Percentiles rank a stretch among this genome's conserved stretches.
Conservation (phyloP, 768 basidiomycete genomes). For the Artomyces pyxidatus region DNA sequence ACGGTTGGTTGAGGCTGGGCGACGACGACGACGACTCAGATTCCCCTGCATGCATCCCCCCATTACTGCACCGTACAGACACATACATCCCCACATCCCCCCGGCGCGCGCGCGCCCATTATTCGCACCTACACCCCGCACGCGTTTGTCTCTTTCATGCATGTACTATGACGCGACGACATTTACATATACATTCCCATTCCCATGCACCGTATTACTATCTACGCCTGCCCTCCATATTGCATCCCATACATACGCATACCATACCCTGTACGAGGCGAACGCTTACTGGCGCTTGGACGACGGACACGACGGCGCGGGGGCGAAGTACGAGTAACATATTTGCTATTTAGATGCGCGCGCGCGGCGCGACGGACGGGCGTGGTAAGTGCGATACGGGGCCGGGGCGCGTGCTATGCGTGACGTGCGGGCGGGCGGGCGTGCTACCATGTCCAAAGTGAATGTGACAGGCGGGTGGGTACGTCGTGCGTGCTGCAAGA, state of each 20-base stretch:
- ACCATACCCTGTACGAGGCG: background rate
- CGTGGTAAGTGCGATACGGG: too few relatives aligned
- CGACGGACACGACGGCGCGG: background rate
- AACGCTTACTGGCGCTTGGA: background rate
- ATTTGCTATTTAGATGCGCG: constrained; percentile 15
- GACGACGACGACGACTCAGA: background rate
- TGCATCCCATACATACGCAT: background rate
- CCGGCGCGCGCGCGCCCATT: background rate
- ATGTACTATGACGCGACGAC: background rate
- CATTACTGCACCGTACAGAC: background rate
- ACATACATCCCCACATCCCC: background rate
- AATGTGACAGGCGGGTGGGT: too few relatives aligned
- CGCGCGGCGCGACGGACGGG: too few relatives aligned
- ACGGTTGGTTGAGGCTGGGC: too few relatives aligned
- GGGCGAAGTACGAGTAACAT: constrained; percentile 11
- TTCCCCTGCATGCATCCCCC: background rate
- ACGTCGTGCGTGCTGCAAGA: too few relatives aligned
- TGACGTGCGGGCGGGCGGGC: too few relatives aligned
- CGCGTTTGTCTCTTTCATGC: background rate
- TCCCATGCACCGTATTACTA: background rate
- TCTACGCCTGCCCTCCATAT: background rate
- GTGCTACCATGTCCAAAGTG: too few relatives aligned
- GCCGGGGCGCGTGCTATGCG: too few relatives aligned
- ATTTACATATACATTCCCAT: background rate
- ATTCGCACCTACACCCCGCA: background rate